These are phyloP conservation scores for Pythium dissotocum DNA, from an alignment of 352 stramenopile genomes.

Conservation along the genomic window DNA sequence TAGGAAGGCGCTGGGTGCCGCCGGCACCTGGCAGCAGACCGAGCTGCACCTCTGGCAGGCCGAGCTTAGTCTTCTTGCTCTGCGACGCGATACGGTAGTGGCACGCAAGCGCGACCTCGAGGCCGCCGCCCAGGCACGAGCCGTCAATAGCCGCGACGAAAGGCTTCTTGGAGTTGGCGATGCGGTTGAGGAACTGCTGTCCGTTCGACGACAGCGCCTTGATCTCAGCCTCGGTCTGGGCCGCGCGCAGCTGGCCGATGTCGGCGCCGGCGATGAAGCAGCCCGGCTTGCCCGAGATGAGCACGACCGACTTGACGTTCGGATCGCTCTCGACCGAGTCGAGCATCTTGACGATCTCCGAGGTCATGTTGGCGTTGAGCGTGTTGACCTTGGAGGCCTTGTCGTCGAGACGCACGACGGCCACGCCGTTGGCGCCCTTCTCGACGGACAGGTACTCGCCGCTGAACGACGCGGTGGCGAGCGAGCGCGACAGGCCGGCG, in stretches of 20 bases:
- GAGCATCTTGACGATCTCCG: constrained; percentile 87
- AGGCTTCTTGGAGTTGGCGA: constrained; percentile 91
- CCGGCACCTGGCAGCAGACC: constrained; percentile 96
- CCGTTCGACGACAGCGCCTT: constrained; percentile 89
- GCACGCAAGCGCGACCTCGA: constrained; percentile 97
- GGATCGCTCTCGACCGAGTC: constrained; percentile 88
- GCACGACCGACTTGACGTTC: constrained; percentile 96
- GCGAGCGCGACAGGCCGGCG: constrained; percentile 20
- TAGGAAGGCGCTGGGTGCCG: constrained; percentile 96
- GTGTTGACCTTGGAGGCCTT: constrained; percentile 93
- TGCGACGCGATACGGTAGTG: constrained; percentile 97
- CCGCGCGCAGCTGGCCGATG: constrained; percentile 94
- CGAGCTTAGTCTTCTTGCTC: constrained; percentile 95
- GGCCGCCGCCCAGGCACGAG: constrained; percentile 94
- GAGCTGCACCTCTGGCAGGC: constrained; percentile 97
- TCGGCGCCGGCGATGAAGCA: constrained; percentile 99
- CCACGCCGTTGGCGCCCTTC: constrained; percentile 84
- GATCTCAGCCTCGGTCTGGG: constrained; percentile 92
- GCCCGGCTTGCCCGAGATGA: constrained; percentile 96
- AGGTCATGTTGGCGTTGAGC: constrained; percentile 89
- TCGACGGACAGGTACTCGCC: constrained; percentile 90
- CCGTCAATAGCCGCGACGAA: constrained; percentile 97
- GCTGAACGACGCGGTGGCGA: constrained; percentile 34
- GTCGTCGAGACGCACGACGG: constrained; percentile 92
- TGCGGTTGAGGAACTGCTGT: constrained; percentile 92